phyloP scores from a whole-genome alignment of 2,329 filamentous ascomycete species.

The Rutstroemia sp. region DNA sequence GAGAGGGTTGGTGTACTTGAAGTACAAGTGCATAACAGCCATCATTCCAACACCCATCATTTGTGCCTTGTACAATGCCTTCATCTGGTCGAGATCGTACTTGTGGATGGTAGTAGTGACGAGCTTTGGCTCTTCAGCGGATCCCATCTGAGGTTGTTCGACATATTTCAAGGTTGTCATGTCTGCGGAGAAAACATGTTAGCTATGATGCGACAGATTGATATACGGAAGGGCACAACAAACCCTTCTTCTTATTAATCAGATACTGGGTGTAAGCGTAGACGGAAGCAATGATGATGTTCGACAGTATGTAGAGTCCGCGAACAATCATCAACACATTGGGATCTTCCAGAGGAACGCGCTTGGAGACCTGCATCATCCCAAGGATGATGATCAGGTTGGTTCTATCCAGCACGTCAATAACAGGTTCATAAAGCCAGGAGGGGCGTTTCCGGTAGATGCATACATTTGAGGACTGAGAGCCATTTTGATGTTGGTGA shows the following conservation, averaged over 20 bases:
- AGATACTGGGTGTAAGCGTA: slow-evolving; percentile 78
- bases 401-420: slow-evolving; percentile 48
- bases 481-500: slow-evolving; percentile 41
- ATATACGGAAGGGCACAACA: slow-evolving; percentile 23
- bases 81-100: slow-evolving; percentile 85
- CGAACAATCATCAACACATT: slow-evolving; percentile 58
- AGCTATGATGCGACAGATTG: neutral
- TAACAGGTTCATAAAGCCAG: slow-evolving; percentile 8
- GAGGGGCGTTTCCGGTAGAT: slow-evolving; percentile 3
- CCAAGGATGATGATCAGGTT: slow-evolving; percentile 92
- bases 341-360: slow-evolving; percentile 89
- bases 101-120: slow-evolving; percentile 94
- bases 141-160: slow-evolving; percentile 89
- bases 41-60: slow-evolving; percentile 98
- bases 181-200: slow-evolving; percentile 47
- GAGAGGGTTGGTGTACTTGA: slow-evolving; percentile 99
- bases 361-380: slow-evolving; percentile 98
- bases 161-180: slow-evolving; percentile 98
- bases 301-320: slow-evolving; percentile 53
- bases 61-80: slow-evolving; percentile 79
- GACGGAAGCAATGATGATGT: slow-evolving; percentile 75
- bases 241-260: slow-evolving; percentile 98
- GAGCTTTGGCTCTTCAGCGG: slow-evolving; percentile 87
- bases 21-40: slow-evolving; percentile 96
- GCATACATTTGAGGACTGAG: slow-evolving; percentile 59